A percentile compares a stretch with the other conserved stretches of the same genome.
phyloP scores from a whole-genome alignment of 208 protist genomes.

The Histomonas meleagridis region DNA sequence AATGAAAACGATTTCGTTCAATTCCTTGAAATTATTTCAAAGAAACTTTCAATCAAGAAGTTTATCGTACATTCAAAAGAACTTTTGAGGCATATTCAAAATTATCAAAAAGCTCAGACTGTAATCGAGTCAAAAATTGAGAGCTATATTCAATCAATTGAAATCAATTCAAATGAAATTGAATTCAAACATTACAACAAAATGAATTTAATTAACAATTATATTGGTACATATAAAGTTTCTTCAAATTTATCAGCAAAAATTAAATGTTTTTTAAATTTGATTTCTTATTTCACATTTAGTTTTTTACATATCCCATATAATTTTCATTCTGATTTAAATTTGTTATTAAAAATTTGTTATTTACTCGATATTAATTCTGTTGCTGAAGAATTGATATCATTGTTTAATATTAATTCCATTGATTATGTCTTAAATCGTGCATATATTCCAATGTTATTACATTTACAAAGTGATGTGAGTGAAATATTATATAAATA shows the following conservation, averaged over 20 bases:
- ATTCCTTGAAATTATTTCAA: no score
- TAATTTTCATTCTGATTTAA: neutral
- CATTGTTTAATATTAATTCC: neutral
- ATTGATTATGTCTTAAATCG: neutral
- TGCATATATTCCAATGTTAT: neutral
- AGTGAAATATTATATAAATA: neutral
- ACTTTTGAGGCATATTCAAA: no score
- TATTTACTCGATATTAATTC: neutral
- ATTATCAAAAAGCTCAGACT: no score
- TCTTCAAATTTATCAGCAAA: neutral
- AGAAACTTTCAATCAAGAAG: no score
- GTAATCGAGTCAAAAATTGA: no score
- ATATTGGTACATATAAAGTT: no score
- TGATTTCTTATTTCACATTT: neutral
- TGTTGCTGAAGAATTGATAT: neutral
- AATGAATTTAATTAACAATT: no score
- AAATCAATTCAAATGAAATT: no score
- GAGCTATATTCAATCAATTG: no score
- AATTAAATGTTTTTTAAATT: neutral
- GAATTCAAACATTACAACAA: no score
- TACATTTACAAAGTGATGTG: neutral
- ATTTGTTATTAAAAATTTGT: neutral
- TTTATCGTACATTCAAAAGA: no score
- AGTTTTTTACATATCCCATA: neutral
- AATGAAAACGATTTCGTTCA: neutral